phyloP scores from a whole-genome alignment of 2,329 filamentous ascomycete genomes.

The Leptographium procerum region DNA sequence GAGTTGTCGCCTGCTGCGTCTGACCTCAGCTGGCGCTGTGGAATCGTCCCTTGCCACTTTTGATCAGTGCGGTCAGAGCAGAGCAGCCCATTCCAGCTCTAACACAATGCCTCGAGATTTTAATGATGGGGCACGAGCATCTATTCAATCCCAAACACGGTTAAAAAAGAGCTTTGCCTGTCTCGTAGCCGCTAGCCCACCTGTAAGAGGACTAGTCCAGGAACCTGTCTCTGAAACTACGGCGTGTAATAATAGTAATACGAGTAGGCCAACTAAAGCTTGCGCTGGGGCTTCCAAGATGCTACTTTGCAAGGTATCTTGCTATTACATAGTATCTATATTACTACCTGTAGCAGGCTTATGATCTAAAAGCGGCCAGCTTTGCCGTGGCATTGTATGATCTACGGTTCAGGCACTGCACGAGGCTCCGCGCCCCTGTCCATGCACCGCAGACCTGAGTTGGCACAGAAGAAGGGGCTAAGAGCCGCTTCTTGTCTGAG shows the following conservation, averaged over 20 bases:
- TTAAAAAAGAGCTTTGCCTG: neutral
- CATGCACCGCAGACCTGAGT: too few species aligned
- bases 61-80: neutral
- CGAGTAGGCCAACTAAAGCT: neutral
- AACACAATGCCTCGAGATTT: too few species aligned
- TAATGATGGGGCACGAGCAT: too few species aligned
- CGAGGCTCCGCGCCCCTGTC: neutral
- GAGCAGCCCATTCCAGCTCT: neutral
- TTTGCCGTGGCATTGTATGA: neutral
- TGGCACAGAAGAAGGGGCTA: neutral
- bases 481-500: neutral
- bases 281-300: neutral
- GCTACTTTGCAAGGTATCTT: too few species aligned
- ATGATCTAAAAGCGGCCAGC: neutral
- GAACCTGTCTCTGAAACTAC: slow-evolving; percentile 7
- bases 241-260: neutral
- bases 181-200: slow-evolving; percentile 1
- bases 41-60: neutral
- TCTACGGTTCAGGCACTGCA: neutral
- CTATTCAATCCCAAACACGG: too few species aligned
- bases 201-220: slow-evolving; percentile 16
- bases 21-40: neutral
- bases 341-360: too few species aligned
- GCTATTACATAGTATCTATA: too few species aligned
- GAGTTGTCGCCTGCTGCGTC: neutral